Evolutionary conservation across 1,284 basidiomycete genomes (phyloP), one percentile per base, ranked within the genome.

Genomic region (Sutorius eximius): DNA sequence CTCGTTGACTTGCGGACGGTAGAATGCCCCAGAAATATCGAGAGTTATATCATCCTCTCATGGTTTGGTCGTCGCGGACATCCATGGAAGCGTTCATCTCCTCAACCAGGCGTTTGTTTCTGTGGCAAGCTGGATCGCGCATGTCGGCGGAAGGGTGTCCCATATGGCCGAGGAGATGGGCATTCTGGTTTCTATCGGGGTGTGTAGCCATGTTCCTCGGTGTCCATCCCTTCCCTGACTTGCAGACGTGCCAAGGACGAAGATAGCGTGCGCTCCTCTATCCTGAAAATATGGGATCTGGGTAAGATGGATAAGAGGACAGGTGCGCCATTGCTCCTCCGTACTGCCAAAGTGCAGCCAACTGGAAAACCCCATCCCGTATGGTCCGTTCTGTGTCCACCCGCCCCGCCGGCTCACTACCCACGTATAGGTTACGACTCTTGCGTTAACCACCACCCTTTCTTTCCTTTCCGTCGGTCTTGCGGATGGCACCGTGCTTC

Each of bases 211-310:
- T 48, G 37, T 36, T 46, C 49, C 32, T 47, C 29, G 30, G 24
- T 57, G 40, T 42, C 7, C 27, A 5, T 56, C 43, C 29, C 43
- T 46, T 37, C 18, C 20, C 40, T 61, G 46, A 70, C 60, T 34
- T 11, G 12, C 22, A 16, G 12, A 3, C 9, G 11, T 38, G 13
- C 32, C 50, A 61, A 92, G 89, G 93, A 95, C 73, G 93, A 95
- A 70, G 86, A 88, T 52, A 71, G 78, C 1, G 78, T 85, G 13
- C 77, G 85, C n/a, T 82, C 85, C 45, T 91, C 92, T 0, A 71
- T 95, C 18, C 76, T 97, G 53, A 95, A 94, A 71, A 85, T 97
- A 43, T 97, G 94, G 93, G 91, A 95, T 69, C 71, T 97, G 22
- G 79, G 83, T 37, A 82, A 83, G 55, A 81, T 76, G n/a, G 89